Conservation (phyloP, 2,329 filamentous ascomycete genomes). For the Epichloe scottii region DNA sequence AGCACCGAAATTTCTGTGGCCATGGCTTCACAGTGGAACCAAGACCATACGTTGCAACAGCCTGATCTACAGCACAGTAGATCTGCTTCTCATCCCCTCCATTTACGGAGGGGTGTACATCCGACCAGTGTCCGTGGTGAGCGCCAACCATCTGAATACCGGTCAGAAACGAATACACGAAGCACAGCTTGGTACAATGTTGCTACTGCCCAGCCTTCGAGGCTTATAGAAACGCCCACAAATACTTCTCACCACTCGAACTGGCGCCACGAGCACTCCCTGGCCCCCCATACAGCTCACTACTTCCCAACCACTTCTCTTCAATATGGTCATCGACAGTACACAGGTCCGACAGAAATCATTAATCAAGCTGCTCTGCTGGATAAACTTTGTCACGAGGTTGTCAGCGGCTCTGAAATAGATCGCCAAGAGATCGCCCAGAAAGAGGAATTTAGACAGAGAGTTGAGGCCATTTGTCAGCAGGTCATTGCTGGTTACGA, state of each 20-base stretch:
- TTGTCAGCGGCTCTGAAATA: slow-evolving; percentile 49
- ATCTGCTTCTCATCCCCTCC: background rate
- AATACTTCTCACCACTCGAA: background rate
- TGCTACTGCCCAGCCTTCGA: background rate
- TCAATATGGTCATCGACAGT: slow-evolving; percentile 18
- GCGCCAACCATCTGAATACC: background rate
- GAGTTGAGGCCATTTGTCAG: slow-evolving; percentile 53
- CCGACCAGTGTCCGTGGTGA: background rate
- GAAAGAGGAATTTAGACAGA: slow-evolving; percentile 58
- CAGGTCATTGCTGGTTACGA: slow-evolving; percentile 44
- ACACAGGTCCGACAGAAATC: slow-evolving; percentile 32
- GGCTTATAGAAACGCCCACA: background rate
- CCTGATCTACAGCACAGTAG: background rate
- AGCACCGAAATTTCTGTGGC: slow-evolving; percentile 45
- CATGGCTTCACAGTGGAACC: slow-evolving; percentile 28
- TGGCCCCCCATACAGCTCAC: background rate
- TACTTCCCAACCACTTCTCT: slow-evolving; percentile 5
- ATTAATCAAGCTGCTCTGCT: slow-evolving; percentile 35
- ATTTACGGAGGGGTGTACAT: background rate
- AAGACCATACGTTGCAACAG: background rate
- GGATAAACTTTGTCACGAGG: slow-evolving; percentile 31
- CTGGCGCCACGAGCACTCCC: background rate
- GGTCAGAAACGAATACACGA: background rate
- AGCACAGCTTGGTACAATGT: background rate
- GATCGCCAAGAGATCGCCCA: slow-evolving; percentile 47